Conservation (phyloP, 768 basidiomycete genomes). For the Steccherinum ochraceum region DNA sequence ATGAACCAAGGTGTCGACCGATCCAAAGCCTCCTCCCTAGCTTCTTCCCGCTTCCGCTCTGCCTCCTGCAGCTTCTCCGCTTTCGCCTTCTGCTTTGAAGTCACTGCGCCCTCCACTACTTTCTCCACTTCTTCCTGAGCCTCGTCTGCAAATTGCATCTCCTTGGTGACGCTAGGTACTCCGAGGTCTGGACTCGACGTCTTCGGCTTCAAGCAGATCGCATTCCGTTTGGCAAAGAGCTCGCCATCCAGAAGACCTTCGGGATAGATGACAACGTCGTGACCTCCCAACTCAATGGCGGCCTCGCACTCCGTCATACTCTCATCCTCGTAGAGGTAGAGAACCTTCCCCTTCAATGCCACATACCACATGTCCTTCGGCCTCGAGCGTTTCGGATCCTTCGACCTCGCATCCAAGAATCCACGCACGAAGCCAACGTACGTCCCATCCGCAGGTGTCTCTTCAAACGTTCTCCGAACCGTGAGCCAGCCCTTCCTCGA, state of each 20-base stretch:
- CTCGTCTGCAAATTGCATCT: constrained; percentile 36
- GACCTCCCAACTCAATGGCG: constrained; percentile 78
- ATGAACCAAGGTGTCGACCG: constrained; percentile 81
- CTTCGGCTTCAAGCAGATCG: constrained; percentile 70
- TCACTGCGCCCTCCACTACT: constrained; percentile 36
- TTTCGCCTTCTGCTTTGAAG: constrained; percentile 36
- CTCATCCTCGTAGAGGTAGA: constrained; percentile 94
- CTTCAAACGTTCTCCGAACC: constrained; percentile 74
- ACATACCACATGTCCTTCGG: constrained; percentile 94
- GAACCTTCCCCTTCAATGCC: constrained; percentile 83
- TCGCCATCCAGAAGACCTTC: constrained; percentile 79
- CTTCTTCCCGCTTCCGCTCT: constrained; percentile 27
- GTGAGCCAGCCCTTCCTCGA: constrained; percentile 80
- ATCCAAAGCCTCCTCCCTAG: constrained; percentile 45
- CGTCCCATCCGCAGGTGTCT: constrained; percentile 51
- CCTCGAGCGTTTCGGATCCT: constrained; percentile 75
- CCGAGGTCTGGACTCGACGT: constrained; percentile 23
- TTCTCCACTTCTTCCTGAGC: constrained; percentile 23
- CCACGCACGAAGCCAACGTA: constrained; percentile 79
- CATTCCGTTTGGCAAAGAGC: constrained; percentile 85
- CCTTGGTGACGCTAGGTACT: constrained; percentile 46
- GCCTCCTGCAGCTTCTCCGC: constrained; percentile 28
- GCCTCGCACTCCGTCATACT: constrained; percentile 85
- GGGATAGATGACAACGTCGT: constrained; percentile 72
- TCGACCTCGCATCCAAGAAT: constrained; percentile 75